Conservation (phyloP, 78 protist species). For the Isochrysis galbana region DNA sequence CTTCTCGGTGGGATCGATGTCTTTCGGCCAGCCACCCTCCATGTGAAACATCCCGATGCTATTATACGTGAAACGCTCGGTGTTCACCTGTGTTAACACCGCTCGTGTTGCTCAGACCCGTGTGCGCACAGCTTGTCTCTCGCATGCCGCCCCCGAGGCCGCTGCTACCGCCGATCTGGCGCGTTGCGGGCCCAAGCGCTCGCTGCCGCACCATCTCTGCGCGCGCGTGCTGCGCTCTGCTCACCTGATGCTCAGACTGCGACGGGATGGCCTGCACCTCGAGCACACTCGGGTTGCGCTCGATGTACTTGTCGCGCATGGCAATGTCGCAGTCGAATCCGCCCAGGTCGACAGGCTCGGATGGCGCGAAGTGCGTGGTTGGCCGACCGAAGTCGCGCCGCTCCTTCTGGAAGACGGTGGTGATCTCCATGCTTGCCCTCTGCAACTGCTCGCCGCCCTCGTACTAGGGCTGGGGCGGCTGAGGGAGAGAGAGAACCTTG, state of each 20-base stretch:
- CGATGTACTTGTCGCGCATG: not conserved
- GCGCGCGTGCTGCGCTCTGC: not conserved
- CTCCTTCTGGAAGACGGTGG: not conserved
- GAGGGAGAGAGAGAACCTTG: too few relatives aligned
- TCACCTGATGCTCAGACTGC: slow-evolving; percentile 59
- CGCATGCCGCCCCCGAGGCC: too few relatives aligned
- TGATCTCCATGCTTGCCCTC: slow-evolving; percentile 47
- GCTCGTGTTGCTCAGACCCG: too few relatives aligned
- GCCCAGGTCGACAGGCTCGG: not conserved
- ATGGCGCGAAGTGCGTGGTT: not conserved
- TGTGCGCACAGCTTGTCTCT: too few relatives aligned
- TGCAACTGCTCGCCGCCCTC: too few relatives aligned
- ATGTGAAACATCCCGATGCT: slow-evolving; percentile 53
- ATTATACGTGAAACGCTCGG: slow-evolving; percentile 32
- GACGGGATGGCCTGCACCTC: slow-evolving; percentile 44
- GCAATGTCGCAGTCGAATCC: not conserved
- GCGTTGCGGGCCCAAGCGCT: not conserved
- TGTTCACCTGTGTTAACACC: slow-evolving; percentile 58
- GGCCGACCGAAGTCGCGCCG: slow-evolving; percentile 39
- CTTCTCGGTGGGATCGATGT: slow-evolving; percentile 49
- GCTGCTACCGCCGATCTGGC: too few relatives aligned
- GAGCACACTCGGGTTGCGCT: slow-evolving; percentile 1
- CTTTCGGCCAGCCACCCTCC: slow-evolving; percentile 87
- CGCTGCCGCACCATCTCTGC: not conserved
- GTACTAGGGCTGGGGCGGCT: too few relatives aligned